Evolutionary conservation across 108 stramenopile species (phyloP).

Genomic region (Craspedostauros australis): DNA sequence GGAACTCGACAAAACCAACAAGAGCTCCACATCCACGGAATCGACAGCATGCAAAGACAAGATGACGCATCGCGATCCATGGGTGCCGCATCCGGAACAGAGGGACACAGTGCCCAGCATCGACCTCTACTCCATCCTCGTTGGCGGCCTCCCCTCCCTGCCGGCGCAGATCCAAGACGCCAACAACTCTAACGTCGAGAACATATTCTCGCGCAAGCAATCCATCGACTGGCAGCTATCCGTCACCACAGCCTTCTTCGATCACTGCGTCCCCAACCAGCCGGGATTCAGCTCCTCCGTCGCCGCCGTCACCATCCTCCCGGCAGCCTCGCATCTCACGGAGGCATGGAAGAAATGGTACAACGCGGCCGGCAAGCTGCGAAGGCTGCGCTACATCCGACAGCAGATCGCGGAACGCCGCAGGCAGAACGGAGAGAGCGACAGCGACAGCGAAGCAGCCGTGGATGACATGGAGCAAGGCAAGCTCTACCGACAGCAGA

Average conservation of each 20-base stretch:
- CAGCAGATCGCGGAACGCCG: constrained; percentile 6
- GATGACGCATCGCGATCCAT: constrained; percentile 48
- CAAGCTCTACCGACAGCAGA: neutral
- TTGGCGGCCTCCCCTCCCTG: constrained; percentile 72
- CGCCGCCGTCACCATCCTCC: constrained; percentile 82
- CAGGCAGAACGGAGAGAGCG: constrained; percentile 15
- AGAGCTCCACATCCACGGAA: neutral
- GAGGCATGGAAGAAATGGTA: constrained; percentile 87
- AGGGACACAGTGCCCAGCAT: constrained; percentile 78
- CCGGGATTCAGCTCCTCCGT: constrained; percentile 79
- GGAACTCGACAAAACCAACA: neutral
- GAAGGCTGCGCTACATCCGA: constrained; percentile 70
- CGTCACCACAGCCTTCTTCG: constrained; percentile 73
- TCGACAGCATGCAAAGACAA: neutral
- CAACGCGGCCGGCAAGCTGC: constrained; percentile 55
- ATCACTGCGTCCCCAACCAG: constrained; percentile 82
- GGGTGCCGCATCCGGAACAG: constrained; percentile 80
- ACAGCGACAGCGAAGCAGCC: neutral
- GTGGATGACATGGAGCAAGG: neutral
- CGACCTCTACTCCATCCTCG: constrained; percentile 73
- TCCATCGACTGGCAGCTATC: constrained; percentile 81
- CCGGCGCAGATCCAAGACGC: constrained; percentile 35
- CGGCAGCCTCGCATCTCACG: constrained; percentile 56
- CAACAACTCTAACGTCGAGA: constrained; percentile 27
- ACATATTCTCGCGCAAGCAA: constrained; percentile 14